Evolutionary conservation across 345 rosid genomes (phyloP), one percentile per base, ranked within the genome.

Genomic region (Eucalyptus caleyi): DNA sequence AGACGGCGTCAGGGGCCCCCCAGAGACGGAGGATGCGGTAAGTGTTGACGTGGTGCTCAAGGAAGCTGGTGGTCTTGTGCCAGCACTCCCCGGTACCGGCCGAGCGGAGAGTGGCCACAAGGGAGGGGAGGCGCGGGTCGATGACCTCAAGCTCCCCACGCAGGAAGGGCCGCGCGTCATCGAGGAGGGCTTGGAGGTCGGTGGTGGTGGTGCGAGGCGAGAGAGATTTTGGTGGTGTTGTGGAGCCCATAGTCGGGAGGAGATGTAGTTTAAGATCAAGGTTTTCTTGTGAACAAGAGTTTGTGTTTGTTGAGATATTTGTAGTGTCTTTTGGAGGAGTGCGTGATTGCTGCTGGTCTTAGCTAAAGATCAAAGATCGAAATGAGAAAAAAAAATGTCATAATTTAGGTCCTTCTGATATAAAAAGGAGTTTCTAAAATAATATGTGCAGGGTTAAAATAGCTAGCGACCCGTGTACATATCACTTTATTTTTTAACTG

Each of bases 71-170:
- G 90, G 96, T 9, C 91, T 97, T 97, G 94, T 97, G 99, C 99
- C 98, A 97, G 93, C 99, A 97, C 95, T 97, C 99, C 14, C 99
- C 99, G 6, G 99, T 99, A 11, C 99, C 98, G 18, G 94, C 97
- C 44, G 98, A 95, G n/a, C 96, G 97, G 77, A 97, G 92, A 59
- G 95, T 96, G 47, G 96, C 91, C 49, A 97, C 89, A 37, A 97
- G 90, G 9, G 95, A 90, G 34, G 98, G 99, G 77, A 97, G 91
- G 9, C 94, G 94, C 4, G 90, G 86, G 91, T 97, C 96, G 16
- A 97, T 59, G 42, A 91, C 62, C 89, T 97, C 95, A 8, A 97
- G 95, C 93, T 97, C 96, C 45, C 98, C 97, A 4, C 99, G 96
- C 86, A 97, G 98, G 88, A 97, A 97, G 45, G 99, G 99, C 13